Evolutionary conservation across 805 yeast species (phyloP), one percentile per base, ranked within the genome.

Genomic region (Wickerhamiella galacta): DNA sequence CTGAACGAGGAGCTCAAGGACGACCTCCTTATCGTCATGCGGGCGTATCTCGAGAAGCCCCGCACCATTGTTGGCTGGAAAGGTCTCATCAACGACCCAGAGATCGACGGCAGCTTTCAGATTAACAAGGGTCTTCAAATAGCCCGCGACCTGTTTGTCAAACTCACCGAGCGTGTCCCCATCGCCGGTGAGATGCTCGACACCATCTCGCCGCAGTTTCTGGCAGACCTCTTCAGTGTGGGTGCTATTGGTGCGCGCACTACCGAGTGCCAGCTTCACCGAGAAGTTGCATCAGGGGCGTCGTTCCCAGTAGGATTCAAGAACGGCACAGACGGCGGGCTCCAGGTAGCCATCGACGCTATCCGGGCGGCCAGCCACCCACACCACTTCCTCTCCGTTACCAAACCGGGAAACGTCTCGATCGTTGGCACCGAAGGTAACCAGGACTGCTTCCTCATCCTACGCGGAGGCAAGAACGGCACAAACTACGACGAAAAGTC

Each of bases 181-280:
- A 87, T 87, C 49, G 98, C 93, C 34, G 76, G 90, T 28, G 98
- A 87, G 61, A 90, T 87, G 98, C 72, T 87, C 57, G 98, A 87
- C 58, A 90, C 96, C 39, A 87, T 87, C 42, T 80, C 94, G 21
- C 98, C 98, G 14, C 98, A 87, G 66, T 87, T 69, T 68, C 68
- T 87, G 45, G 75, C 87, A 17, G 98, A 90, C 56, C 66, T 85
- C 47, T 67, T 87, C 44, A 77, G 93, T 21, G 73, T 87, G 45
- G 98, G 98, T 51, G 98, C 98, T 39, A 85, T 87, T 59, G 98
- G 98, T 53, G 98, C 98, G 36, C 76, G 98, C 65, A 87, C 98
- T 38, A 87, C 98, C 30, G 98, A 87, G 63, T 87, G 95, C 28
- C 98, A 87, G 60, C 70, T 87, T 39, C 98, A 87, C 64, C 76